Evolutionary conservation across 768 basidiomycete species (phyloP).

Genomic region (Termitomyces sp.): DNA sequence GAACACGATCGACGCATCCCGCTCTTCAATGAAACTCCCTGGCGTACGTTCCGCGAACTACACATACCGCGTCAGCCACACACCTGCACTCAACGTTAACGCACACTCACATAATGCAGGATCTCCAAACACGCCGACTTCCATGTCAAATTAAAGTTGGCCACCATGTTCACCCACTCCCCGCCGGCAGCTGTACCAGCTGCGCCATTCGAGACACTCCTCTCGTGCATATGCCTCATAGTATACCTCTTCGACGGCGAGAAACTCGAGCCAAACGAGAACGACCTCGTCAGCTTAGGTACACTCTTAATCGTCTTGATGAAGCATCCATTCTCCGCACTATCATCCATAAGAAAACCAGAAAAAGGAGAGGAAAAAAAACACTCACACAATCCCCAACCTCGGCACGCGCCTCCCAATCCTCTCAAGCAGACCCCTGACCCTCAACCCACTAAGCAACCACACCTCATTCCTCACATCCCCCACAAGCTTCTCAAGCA

Average conservation of each 20-base stretch:
- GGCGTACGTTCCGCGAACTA: conserved; percentile 90
- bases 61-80: not conserved
- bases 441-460: conserved; percentile 71
- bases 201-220: not conserved
- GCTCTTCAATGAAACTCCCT: conserved; percentile 79
- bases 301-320: conserved; percentile 45
- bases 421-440: conserved; percentile 58
- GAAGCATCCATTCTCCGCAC: conserved; percentile 87
- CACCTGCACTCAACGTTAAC: not conserved
- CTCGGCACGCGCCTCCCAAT: conserved; percentile 56
- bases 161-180: conserved; percentile 78
- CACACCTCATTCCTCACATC: conserved; percentile 75
- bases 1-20: conserved; percentile 81
- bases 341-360: conserved; percentile 17
- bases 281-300: conserved; percentile 6
- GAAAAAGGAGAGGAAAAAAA: not conserved
- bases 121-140: conserved; percentile 79
- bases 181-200: not conserved
- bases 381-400: conserved; percentile 70
- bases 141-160: conserved; percentile 77
- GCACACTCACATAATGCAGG: conserved; percentile 64
- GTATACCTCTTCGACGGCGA: not conserved
- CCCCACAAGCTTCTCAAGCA: conserved; percentile 54
- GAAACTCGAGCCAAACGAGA: not conserved
- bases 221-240: not conserved